Evolutionary conservation across 805 yeast genomes (phyloP), one percentile per base, ranked within the genome.

Genomic region (Cyberlindnera xylosilytica): DNA sequence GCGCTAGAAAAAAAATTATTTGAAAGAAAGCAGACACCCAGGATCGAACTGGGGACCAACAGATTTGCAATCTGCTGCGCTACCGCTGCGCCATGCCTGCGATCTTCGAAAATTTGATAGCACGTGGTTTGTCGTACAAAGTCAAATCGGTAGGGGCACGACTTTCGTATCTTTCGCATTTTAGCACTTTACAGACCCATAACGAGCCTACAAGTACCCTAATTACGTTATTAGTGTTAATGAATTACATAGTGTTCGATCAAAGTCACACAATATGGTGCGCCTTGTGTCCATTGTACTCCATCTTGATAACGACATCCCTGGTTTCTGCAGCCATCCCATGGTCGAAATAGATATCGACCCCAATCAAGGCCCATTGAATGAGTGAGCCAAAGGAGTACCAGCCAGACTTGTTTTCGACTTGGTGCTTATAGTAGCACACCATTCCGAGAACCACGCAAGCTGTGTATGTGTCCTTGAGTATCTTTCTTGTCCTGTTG

Each of bases 31-130:
- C 88, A 81, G 78, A 83, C 81, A 76, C 87, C 83, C 95, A 83
- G 96, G 81, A 65, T 87, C 81, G 96, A 87, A 87, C 95, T 83
- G 79, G 83, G 89, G 93, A 87, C 96, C 95, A 84, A 81, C 86
- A 84, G 95, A 87, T 85, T 86, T 87, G 95, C 95, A 87, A 87
- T 87, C 95, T 83, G 87, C 89, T 84, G 93, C 95, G 90, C 91
- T 86, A 85, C 95, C 93, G 81, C 93, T 86, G 90, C 89, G 93
- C 95, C 89, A 86, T 74, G 75, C 81, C 72, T 75, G 81, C 83
- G 20, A 24, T 23, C 23, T 28, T 26, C 39, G 34, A 34, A 27
- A 33, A 26, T 15, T 39, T 29, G 17, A 27, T 31, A 38, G 8
- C 16, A 8, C 10, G 10, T 8, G 10, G 10, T 22, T 8, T 8